These are phyloP conservation scores for Hammondia hammondi DNA, from an alignment of 169 alveolate genomes.

Conservation along the genomic window DNA sequence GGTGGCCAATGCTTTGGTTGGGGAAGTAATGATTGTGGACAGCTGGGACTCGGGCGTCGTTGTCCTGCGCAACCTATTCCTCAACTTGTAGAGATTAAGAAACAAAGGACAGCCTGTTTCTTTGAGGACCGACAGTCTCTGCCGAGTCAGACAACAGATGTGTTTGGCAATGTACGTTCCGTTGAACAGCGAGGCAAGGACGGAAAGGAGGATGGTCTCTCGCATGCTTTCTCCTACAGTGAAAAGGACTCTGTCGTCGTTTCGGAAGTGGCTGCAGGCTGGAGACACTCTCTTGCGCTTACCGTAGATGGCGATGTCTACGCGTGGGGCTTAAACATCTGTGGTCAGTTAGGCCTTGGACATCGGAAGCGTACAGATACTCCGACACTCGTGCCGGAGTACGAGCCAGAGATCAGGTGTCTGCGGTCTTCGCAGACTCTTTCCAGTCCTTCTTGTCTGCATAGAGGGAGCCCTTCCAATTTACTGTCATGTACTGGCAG, in stretches of 20 bases:
- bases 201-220: not conserved
- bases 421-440: not conserved
- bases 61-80: conserved; percentile 55
- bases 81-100: not conserved
- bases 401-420: not conserved
- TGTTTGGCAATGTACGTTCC: conserved; percentile 62
- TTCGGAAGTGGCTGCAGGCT: conserved; percentile 77
- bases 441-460: not conserved
- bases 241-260: not conserved
- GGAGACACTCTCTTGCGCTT: conserved; percentile 76
- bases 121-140: not conserved
- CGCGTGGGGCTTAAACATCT: conserved; percentile 82
- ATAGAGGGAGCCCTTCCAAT: not conserved
- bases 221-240: not conserved
- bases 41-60: conserved; percentile 79
- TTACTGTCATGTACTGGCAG: not conserved
- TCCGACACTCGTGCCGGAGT: conserved; percentile 17
- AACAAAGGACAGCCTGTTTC: not conserved
- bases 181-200: not conserved
- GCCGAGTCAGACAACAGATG: not conserved
- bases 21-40: conserved; percentile 90
- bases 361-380: not conserved
- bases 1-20: conserved; percentile 81
- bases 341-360: conserved; percentile 76
- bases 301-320: conserved; percentile 81